phyloP scores from a whole-genome alignment of 179 eudicot genomes.

The Gypsophila paniculata region DNA sequence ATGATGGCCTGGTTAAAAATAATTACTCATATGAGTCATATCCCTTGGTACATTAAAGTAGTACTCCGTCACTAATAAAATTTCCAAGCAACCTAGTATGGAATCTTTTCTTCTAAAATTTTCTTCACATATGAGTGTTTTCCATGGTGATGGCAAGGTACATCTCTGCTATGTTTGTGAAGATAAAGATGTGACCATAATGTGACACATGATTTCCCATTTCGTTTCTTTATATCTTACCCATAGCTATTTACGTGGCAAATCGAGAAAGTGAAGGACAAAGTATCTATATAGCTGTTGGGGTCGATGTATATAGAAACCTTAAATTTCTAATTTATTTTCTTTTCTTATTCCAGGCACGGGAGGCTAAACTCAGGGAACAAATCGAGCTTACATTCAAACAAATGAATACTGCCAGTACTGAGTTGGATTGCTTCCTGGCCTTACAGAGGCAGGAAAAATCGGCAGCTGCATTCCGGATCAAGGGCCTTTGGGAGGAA shows the following conservation, averaged over 20 bases:
- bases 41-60: neutral
- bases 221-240: no score
- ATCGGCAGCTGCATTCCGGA: conserved; percentile 71
- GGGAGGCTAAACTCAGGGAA: conserved; percentile 72
- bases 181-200: no score
- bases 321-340: no score
- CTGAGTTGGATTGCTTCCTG: conserved; percentile 86
- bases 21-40: neutral
- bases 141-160: neutral
- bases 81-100: no score
- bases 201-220: no score
- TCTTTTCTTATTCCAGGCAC: conserved; percentile 40
- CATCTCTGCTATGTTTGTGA: no score
- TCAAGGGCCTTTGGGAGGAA: conserved; percentile 85
- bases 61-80: no score
- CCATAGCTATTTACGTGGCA: no score
- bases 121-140: neutral
- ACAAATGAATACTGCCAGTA: conserved; percentile 88
- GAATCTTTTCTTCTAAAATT: neutral
- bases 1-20: neutral
- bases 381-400: conserved; percentile 85
- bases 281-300: no score
- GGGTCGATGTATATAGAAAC: no score
- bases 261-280: no score
- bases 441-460: conserved; percentile 87